These are phyloP conservation scores for Cordyceps cateniannulata DNA, from an alignment of 2,329 filamentous ascomycete genomes.

Conservation along the genomic window DNA sequence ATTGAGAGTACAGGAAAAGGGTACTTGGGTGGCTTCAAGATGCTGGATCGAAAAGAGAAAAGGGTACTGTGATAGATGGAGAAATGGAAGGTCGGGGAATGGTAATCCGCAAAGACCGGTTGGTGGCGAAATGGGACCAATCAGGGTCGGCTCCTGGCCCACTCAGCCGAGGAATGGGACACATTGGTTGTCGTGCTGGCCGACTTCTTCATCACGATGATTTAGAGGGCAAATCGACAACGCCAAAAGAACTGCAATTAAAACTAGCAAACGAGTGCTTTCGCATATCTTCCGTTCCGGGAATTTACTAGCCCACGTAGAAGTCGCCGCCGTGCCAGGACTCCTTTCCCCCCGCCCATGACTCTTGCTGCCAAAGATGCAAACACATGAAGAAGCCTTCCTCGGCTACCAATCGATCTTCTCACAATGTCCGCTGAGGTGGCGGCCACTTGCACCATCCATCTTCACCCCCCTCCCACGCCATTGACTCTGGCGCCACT, in stretches of 20 bases:
- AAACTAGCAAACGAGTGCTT: not conserved
- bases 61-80: conserved; percentile 5
- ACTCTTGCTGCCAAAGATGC: no score
- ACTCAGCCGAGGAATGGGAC: not conserved
- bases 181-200: not conserved
- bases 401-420: no score
- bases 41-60: not conserved
- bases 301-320: not conserved
- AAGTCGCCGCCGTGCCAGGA: no score
- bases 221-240: not conserved
- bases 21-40: conserved; percentile 14
- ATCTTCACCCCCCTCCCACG: not conserved
- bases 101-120: conserved; percentile 20
- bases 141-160: conserved; percentile 15
- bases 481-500: not conserved
- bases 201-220: not conserved
- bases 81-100: conserved; percentile 24
- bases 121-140: conserved; percentile 20
- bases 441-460: no score
- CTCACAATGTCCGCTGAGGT: no score
- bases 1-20: not conserved
- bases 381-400: no score
- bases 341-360: no score
- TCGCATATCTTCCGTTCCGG: not conserved
- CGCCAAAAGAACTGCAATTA: not conserved